Percentiles rank a stretch among this genome's conserved stretches.
These are phyloP conservation scores for Coprinopsis marcescibilis DNA, from an alignment of 768 basidiomycete species.

Conservation along the genomic window DNA sequence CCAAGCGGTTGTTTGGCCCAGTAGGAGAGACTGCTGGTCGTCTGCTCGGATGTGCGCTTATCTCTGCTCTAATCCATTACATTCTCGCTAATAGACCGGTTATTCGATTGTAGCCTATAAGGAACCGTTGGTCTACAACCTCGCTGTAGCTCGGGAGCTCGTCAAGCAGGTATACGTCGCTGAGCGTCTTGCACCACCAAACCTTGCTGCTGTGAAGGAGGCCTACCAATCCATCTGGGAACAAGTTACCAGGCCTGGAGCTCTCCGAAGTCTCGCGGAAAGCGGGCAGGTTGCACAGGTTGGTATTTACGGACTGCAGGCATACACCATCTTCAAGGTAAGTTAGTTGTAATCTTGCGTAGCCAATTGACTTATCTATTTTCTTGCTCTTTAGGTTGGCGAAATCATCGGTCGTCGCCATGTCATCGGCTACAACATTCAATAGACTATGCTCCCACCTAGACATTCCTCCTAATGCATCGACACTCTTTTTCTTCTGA, in stretches of 20 bases:
- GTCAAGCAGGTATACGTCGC: slow-evolving; percentile 68
- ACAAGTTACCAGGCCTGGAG: slow-evolving; percentile 50
- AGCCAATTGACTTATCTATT: neutral
- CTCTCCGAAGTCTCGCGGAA: slow-evolving; percentile 53
- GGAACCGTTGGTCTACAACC: slow-evolving; percentile 74
- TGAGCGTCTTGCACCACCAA: slow-evolving; percentile 70
- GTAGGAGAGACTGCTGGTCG: slow-evolving; percentile 48
- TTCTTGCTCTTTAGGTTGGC: slow-evolving; percentile 51
- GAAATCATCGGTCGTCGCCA: slow-evolving; percentile 82
- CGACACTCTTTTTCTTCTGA: neutral
- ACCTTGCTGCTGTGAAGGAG: slow-evolving; percentile 43
- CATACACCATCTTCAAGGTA: slow-evolving; percentile 87
- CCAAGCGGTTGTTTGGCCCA: slow-evolving; percentile 42
- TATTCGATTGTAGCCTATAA: slow-evolving; percentile 48
- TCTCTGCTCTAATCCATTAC: neutral
- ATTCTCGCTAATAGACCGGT: neutral
- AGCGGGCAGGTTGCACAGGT: slow-evolving; percentile 66
- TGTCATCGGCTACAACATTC: slow-evolving; percentile 72
- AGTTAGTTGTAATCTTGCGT: slow-evolving; percentile 15
- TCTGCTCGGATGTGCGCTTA: slow-evolving; percentile 40
- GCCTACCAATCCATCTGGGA: slow-evolving; percentile 64
- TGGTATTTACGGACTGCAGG: slow-evolving; percentile 75
- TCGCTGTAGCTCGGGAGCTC: slow-evolving; percentile 69
- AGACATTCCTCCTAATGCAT: neutral
- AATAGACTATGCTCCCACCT: slow-evolving; percentile 21